Conservation (phyloP, 805 yeast genomes). For the Kodamaea fukazawae region DNA sequence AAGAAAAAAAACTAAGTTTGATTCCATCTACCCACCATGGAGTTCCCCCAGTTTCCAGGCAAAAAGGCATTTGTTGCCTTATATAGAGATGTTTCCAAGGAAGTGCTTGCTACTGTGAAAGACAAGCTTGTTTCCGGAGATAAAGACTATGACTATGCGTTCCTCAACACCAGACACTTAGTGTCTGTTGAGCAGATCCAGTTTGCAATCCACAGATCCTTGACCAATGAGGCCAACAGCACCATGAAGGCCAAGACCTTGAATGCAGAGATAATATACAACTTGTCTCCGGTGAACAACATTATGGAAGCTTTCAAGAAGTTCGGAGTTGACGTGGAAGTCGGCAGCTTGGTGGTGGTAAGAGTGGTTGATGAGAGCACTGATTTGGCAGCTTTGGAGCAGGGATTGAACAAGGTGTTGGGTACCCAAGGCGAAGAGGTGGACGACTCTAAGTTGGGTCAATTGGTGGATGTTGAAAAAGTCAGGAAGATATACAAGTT, state of each 20-base stretch:
- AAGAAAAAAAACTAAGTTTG: not conserved
- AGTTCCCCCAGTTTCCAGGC: conserved; percentile 49
- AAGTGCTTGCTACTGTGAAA: conserved; percentile 39
- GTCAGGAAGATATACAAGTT: conserved; percentile 38
- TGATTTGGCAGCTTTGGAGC: not conserved
- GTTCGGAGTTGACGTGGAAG: conserved; percentile 62
- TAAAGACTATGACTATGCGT: conserved; percentile 55
- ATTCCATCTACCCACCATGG: conserved; percentile 3
- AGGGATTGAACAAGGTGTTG: conserved; percentile 25
- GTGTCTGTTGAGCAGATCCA: conserved; percentile 61
- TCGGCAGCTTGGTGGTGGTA: conserved; percentile 48
- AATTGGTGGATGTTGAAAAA: conserved; percentile 23
- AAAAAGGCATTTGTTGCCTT: conserved; percentile 38
- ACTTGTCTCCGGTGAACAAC: conserved; percentile 67
- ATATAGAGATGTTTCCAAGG: conserved; percentile 46
- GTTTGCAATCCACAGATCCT: conserved; percentile 58
- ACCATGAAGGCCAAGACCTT: conserved; percentile 60
- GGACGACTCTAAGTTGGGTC: conserved; percentile 24
- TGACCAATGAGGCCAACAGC: conserved; percentile 48
- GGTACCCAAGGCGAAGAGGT: conserved; percentile 9
- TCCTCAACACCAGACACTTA: conserved; percentile 58
- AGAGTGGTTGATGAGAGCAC: conserved; percentile 32
- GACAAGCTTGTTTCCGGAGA: conserved; percentile 44
- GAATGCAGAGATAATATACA: conserved; percentile 69
- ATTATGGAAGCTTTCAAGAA: conserved; percentile 67